phyloP scores from a whole-genome alignment of 495 filamentous ascomycete species.

The Aspergillus cavernicola region DNA sequence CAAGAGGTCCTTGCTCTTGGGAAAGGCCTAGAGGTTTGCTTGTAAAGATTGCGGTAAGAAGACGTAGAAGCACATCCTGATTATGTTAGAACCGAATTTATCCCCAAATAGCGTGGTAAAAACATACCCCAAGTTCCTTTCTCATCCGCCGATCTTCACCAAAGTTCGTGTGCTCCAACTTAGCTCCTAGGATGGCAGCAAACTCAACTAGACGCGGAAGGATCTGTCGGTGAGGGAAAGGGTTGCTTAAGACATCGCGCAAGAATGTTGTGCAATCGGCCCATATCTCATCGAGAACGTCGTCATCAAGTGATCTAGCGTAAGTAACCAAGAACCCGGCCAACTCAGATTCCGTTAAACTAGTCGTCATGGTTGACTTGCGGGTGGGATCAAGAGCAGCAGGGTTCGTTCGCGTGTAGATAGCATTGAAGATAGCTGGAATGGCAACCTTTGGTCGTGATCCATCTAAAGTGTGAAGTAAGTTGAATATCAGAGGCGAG shows the following conservation, averaged over 20 bases:
- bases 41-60: slow-evolving; percentile 88
- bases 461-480: slow-evolving; percentile 88
- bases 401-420: slow-evolving; percentile 91
- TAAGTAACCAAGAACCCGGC: slow-evolving; percentile 88
- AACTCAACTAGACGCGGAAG: slow-evolving; percentile 86
- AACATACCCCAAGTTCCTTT: slow-evolving; percentile 79
- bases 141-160: slow-evolving; percentile 94
- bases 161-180: slow-evolving; percentile 96
- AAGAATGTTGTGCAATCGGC: slow-evolving; percentile 88
- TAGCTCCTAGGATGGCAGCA: slow-evolving; percentile 81
- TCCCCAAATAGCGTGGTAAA: not conserved
- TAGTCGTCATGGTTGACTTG: slow-evolving; percentile 83
- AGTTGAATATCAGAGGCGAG: slow-evolving; percentile 61
- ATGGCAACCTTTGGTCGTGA: slow-evolving; percentile 90
- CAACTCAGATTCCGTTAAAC: slow-evolving; percentile 74
- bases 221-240: slow-evolving; percentile 89
- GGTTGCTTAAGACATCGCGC: slow-evolving; percentile 85
- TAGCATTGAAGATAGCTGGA: slow-evolving; percentile 94
- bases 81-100: slow-evolving; percentile 22
- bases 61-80: slow-evolving; percentile 82
- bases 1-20: slow-evolving; percentile 39
- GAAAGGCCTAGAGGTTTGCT: slow-evolving; percentile 67
- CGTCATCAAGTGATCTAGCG: slow-evolving; percentile 84
- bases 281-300: slow-evolving; percentile 99
- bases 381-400: slow-evolving; percentile 69